Conservation (phyloP, 257 asterid species). For the Orobanche coerulescens region DNA sequence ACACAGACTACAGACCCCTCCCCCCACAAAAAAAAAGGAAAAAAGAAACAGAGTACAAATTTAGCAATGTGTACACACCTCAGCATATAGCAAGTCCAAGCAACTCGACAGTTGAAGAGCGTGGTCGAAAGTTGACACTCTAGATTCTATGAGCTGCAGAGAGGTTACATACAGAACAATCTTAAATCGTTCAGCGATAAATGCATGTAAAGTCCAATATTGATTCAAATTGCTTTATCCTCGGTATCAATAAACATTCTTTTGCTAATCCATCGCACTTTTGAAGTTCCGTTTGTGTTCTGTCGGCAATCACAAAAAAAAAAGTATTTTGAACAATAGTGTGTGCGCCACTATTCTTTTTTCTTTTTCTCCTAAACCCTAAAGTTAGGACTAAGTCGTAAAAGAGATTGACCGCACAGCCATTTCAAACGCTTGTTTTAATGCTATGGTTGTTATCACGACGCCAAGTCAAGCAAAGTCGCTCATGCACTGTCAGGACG, state of each 20-base stretch:
- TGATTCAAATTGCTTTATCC: neutral
- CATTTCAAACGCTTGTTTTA: too few species aligned
- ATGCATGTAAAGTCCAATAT: neutral
- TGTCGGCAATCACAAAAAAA: neutral
- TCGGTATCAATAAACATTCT: too few species aligned
- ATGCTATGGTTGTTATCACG: too few species aligned
- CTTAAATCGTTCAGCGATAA: neutral
- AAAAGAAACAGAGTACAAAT: neutral
- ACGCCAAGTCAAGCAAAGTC: too few species aligned
- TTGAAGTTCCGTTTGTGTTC: neutral
- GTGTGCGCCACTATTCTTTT: too few species aligned
- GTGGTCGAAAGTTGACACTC: conserved; percentile 58
- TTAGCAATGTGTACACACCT: conserved; percentile 38
- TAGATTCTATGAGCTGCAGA: conserved; percentile 81
- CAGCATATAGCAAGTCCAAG: conserved; percentile 70
- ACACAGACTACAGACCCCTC: too few species aligned
- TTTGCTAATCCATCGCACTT: neutral
- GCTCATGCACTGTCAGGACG: too few species aligned
- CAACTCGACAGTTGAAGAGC: conserved; percentile 60
- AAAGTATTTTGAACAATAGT: neutral
- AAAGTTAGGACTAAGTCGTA: neutral
- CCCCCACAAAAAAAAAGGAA: neutral
- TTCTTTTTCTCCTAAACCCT: too few species aligned
- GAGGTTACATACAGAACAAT: neutral
- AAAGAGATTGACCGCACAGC: neutral